Percentiles rank a stretch among this genome's conserved stretches.
These are phyloP conservation scores for Talaromyces sp. DNA, from an alignment of 2,329 filamentous ascomycete genomes.

Conservation along the genomic window DNA sequence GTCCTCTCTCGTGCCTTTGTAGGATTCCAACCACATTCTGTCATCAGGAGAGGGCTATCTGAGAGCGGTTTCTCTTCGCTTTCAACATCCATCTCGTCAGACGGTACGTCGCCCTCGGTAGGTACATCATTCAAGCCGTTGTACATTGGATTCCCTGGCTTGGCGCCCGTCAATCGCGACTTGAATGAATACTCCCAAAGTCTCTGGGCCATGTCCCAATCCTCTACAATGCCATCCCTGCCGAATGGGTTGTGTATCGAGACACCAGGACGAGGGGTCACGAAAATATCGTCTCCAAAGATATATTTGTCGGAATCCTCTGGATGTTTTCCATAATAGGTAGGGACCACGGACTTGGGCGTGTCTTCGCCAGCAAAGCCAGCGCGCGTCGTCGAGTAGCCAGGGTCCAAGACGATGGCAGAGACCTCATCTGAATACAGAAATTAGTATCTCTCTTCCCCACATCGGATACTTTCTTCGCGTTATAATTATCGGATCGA, in stretches of 20 bases:
- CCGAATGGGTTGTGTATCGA: constrained; percentile 92
- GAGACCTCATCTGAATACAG: constrained; percentile 78
- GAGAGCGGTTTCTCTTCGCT: constrained; percentile 71
- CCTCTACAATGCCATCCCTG: constrained; percentile 83
- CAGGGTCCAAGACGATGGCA: constrained; percentile 91
- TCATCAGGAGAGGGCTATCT: constrained; percentile 89
- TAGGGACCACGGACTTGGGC: constrained; percentile 87
- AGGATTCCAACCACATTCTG: constrained; percentile 89
- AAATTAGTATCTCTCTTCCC: neutral
- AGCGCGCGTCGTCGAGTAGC: constrained; percentile 84
- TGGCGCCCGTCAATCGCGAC: constrained; percentile 76
- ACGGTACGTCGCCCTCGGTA: constrained; percentile 51
- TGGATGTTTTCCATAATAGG: constrained; percentile 70
- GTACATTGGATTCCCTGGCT: constrained; percentile 64
- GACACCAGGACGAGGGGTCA: constrained; percentile 68
- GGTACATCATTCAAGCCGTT: constrained; percentile 73
- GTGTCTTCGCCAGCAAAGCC: constrained; percentile 98
- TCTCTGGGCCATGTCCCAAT: constrained; percentile 88
- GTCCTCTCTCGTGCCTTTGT: constrained; percentile 85
- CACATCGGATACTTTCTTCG: neutral
- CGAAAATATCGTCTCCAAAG: constrained; percentile 88
- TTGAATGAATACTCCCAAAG: constrained; percentile 93
- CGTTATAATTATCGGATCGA: too few relatives aligned
- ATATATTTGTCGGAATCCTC: constrained; percentile 56
- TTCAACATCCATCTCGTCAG: constrained; percentile 58